These are phyloP conservation scores for Geum urbanum DNA, from an alignment of 306 rosid species.

Conservation along the genomic window DNA sequence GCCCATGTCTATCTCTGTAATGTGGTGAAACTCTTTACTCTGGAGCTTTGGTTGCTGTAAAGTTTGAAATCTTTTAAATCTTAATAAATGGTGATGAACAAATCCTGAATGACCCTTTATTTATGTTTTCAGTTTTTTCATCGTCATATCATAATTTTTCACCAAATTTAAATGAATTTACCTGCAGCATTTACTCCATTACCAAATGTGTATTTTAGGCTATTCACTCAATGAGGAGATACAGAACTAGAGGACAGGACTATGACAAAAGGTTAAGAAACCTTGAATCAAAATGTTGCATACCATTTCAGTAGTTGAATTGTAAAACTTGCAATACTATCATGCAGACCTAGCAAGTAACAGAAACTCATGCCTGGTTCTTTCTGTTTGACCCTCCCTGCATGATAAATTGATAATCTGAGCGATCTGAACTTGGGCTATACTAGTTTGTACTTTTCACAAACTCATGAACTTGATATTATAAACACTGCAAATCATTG, in stretches of 20 bases:
- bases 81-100: neutral
- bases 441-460: neutral
- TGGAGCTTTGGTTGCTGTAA: neutral
- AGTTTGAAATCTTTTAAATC: neutral
- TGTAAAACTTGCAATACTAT: neutral
- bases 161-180: neutral
- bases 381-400: neutral
- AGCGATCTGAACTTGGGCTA: neutral
- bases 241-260: too few species aligned
- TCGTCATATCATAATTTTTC: neutral
- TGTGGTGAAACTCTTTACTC: neutral
- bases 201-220: neutral
- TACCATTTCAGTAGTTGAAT: neutral
- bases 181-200: neutral
- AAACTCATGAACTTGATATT: slow-evolving; percentile 8
- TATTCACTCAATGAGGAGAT: neutral
- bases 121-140: neutral
- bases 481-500: neutral
- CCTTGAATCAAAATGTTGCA: neutral
- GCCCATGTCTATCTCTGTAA: neutral
- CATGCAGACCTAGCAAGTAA: neutral
- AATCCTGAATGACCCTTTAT: neutral
- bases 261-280: neutral
- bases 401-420: neutral
- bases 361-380: neutral